Conservation (phyloP, 495 filamentous ascomycete genomes). For the Penicillium coprophilum region DNA sequence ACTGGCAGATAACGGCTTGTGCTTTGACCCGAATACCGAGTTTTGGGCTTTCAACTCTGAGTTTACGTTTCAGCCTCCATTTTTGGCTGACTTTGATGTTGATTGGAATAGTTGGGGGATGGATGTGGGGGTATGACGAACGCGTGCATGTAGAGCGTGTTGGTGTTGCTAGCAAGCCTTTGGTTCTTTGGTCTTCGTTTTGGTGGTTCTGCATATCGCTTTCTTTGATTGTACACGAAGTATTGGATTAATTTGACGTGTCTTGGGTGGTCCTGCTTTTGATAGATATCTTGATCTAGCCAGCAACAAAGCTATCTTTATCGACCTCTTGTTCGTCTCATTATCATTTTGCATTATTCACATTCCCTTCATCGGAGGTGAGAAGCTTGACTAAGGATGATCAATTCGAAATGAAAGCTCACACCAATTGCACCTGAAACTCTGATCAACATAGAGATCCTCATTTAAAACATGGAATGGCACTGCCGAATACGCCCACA, state of each 20-base stretch:
- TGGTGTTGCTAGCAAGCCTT: background rate
- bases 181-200: background rate
- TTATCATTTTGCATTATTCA: background rate
- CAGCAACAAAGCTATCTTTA: background rate
- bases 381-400: background rate
- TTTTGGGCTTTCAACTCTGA: conserved; percentile 17
- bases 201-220: background rate
- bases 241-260: background rate
- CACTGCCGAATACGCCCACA: too few species aligned
- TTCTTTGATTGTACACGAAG: background rate
- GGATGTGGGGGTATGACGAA: background rate
- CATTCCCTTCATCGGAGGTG: background rate
- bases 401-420: background rate
- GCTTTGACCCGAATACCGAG: conserved; percentile 10
- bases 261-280: background rate
- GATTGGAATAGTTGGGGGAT: conserved; percentile 8
- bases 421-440: too few species aligned
- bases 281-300: background rate
- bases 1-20: background rate
- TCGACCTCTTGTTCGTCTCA: background rate
- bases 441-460: too few species aligned
- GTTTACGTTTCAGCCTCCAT: conserved; percentile 13
- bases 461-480: too few species aligned
- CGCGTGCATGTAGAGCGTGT: background rate
- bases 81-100: conserved; percentile 11